Evolutionary conservation across 768 basidiomycete species (phyloP).

Genomic region (Xerocomellus dryophilus): DNA sequence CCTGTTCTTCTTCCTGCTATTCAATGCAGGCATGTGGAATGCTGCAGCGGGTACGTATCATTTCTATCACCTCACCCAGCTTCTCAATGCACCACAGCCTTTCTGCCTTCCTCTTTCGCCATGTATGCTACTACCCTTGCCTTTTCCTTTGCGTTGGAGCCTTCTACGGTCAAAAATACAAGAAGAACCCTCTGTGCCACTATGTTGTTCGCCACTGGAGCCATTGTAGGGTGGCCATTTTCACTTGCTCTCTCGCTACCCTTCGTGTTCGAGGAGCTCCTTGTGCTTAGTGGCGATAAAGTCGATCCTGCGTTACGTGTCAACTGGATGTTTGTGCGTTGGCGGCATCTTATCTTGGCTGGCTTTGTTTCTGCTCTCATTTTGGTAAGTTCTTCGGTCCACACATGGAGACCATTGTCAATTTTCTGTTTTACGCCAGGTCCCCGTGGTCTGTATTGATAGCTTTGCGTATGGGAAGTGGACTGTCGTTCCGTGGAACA

Average conservation of each 20-base stretch:
- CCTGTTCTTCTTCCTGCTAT: slow-evolving; percentile 78
- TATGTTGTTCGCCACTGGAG: slow-evolving; percentile 71
- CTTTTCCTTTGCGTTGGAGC: slow-evolving; percentile 62
- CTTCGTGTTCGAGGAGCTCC: slow-evolving; percentile 87
- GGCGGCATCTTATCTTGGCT: slow-evolving; percentile 52
- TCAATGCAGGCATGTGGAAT: slow-evolving; percentile 94
- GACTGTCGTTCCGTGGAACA: slow-evolving; percentile 87
- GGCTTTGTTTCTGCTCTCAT: slow-evolving; percentile 57
- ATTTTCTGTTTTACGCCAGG: slow-evolving; percentile 42
- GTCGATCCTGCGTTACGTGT: slow-evolving; percentile 44
- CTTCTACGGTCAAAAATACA: slow-evolving; percentile 50
- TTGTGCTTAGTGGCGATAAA: slow-evolving; percentile 67
- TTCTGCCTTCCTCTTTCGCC: slow-evolving; percentile 92
- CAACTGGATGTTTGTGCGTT: slow-evolving; percentile 62
- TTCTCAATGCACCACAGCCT: slow-evolving; percentile 49
- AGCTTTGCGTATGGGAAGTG: slow-evolving; percentile 81
- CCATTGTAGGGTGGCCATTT: slow-evolving; percentile 96
- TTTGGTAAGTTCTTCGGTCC: slow-evolving; percentile 45
- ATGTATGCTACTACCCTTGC: slow-evolving; percentile 88
- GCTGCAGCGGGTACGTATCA: slow-evolving; percentile 65
- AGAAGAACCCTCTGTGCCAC: slow-evolving; percentile 64
- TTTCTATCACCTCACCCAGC: neutral
- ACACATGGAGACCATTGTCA: neutral
- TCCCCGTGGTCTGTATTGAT: slow-evolving; percentile 82
- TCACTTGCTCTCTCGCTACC: slow-evolving; percentile 83